Evolutionary conservation across 2,329 filamentous ascomycete genomes (phyloP).

Genomic region (Cercospora beticola): DNA sequence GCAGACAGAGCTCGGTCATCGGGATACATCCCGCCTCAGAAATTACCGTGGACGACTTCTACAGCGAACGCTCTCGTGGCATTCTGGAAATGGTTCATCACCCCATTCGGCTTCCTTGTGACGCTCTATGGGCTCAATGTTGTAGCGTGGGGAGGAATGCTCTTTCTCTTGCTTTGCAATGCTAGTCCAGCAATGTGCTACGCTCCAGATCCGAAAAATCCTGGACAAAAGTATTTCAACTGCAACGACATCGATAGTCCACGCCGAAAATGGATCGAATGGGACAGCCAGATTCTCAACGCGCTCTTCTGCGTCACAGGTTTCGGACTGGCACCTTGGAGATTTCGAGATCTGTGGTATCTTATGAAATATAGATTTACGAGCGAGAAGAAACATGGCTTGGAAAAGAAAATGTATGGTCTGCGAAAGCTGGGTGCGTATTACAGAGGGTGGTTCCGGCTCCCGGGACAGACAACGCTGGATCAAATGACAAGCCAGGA

Average conservation of each 20-base stretch:
- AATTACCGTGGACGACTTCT: slow-evolving; percentile 20
- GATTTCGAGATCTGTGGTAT: slow-evolving; percentile 76
- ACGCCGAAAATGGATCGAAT: slow-evolving; percentile 81
- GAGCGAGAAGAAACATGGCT: slow-evolving; percentile 25
- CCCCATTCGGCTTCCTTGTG: slow-evolving; percentile 72
- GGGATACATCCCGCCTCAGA: slow-evolving; percentile 45
- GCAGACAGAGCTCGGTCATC: slow-evolving; percentile 28
- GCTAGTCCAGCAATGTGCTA: slow-evolving; percentile 71
- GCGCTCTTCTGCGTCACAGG: slow-evolving; percentile 83
- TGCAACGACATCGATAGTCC: slow-evolving; percentile 55
- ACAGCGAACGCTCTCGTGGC: slow-evolving; percentile 48
- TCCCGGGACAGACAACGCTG: slow-evolving; percentile 64
- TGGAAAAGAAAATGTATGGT: slow-evolving; percentile 48
- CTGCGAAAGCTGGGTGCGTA: slow-evolving; percentile 71
- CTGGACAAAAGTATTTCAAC: slow-evolving; percentile 26
- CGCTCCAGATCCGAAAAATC: slow-evolving; percentile 41
- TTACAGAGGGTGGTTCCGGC: slow-evolving; percentile 72
- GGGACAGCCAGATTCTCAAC: slow-evolving; percentile 79
- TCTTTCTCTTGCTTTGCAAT: slow-evolving; percentile 80
- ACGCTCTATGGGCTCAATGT: slow-evolving; percentile 79
- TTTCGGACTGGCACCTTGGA: slow-evolving; percentile 81
- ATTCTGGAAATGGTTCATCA: slow-evolving; percentile 72
- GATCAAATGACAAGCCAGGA: slow-evolving; percentile 34
- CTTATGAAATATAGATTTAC: slow-evolving; percentile 63
- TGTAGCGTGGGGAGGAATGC: slow-evolving; percentile 87